Conservation (phyloP, 108 stramenopile genomes). For the Nitzschia sp. region DNA sequence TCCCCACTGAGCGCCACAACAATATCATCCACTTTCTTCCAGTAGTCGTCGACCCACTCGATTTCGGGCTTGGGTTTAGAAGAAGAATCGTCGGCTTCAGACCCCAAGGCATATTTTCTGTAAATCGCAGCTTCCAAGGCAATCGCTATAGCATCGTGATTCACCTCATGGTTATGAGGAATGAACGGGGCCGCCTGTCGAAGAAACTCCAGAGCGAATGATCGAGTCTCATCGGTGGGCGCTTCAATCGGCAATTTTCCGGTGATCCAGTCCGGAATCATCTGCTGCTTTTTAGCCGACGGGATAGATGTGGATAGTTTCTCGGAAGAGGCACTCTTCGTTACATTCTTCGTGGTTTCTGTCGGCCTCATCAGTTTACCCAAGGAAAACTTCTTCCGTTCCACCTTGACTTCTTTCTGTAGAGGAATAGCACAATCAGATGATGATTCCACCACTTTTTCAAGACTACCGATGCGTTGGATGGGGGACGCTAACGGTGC, state of each 20-base stretch:
- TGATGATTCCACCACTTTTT: neutral
- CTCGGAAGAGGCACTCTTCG: neutral
- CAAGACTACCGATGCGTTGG: constrained; percentile 4
- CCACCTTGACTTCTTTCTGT: constrained; percentile 1
- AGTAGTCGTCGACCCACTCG: constrained; percentile 18
- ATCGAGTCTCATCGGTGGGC: constrained; percentile 21
- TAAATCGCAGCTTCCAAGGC: constrained; percentile 28
- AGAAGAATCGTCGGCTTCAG: too few relatives aligned
- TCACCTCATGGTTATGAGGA: constrained; percentile 17
- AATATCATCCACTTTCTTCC: constrained; percentile 34
- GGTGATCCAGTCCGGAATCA: constrained; percentile 13
- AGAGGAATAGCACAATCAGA: neutral
- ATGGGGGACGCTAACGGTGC: neutral
- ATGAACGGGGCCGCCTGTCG: constrained; percentile 22
- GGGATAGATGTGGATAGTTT: constrained; percentile 3
- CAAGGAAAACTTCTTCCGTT: constrained; percentile 33
- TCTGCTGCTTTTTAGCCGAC: neutral
- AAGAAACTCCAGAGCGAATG: constrained; percentile 44
- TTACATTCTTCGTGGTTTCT: constrained; percentile 2
- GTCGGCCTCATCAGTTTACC: constrained; percentile 28
- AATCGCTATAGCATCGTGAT: constrained; percentile 16
- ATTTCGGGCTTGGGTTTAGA: neutral
- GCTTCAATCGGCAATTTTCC: neutral
- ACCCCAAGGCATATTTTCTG: too few relatives aligned
- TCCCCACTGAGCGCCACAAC: constrained; percentile 28